A percentile compares a stretch with the other conserved stretches of the same genome.
phyloP scores from a whole-genome alignment of 768 basidiomycete genomes.

The Dendrothele bispora region DNA sequence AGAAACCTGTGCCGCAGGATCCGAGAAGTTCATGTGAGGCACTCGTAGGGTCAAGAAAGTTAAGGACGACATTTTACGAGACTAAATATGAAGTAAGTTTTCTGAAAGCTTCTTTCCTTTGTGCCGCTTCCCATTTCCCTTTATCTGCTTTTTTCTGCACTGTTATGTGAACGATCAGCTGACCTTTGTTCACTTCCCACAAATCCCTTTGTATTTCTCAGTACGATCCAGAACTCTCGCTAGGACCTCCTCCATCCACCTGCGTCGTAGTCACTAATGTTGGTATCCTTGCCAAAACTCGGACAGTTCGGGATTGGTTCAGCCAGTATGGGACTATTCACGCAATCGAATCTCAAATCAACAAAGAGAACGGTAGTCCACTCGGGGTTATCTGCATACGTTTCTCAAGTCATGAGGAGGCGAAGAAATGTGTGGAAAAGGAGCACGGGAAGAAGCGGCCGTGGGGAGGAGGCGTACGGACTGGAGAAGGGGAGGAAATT shows the following conservation, averaged over 20 bases:
- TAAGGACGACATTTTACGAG: constrained; percentile 35
- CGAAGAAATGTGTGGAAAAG: constrained; percentile 60
- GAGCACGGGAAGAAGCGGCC: constrained; percentile 63
- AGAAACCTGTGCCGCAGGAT: constrained; percentile 1
- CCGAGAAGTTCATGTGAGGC: constrained; percentile 1
- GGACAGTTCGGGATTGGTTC: constrained; percentile 68
- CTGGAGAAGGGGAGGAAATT: constrained; percentile 64
- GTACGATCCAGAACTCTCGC: constrained; percentile 71
- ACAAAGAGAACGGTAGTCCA: constrained; percentile 75
- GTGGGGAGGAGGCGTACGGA: constrained; percentile 26
- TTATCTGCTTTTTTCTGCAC: background rate
- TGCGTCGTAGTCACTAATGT: constrained; percentile 73
- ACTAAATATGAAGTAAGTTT: constrained; percentile 44
- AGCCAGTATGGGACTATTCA: constrained; percentile 56
- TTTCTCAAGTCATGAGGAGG: constrained; percentile 65
- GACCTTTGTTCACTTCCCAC: constrained; percentile 5
- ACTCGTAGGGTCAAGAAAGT: background rate
- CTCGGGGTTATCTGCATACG: constrained; percentile 81
- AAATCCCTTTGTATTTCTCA: constrained; percentile 31
- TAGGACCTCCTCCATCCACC: constrained; percentile 69
- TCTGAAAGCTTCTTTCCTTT: constrained; percentile 19
- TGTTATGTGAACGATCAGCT: no score
- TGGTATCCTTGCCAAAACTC: constrained; percentile 67
- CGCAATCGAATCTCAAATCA: constrained; percentile 76
- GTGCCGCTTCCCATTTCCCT: constrained; percentile 8